Conservation (phyloP, 202 grass and related monocot genomes). For the Digitaria exilis region DNA sequence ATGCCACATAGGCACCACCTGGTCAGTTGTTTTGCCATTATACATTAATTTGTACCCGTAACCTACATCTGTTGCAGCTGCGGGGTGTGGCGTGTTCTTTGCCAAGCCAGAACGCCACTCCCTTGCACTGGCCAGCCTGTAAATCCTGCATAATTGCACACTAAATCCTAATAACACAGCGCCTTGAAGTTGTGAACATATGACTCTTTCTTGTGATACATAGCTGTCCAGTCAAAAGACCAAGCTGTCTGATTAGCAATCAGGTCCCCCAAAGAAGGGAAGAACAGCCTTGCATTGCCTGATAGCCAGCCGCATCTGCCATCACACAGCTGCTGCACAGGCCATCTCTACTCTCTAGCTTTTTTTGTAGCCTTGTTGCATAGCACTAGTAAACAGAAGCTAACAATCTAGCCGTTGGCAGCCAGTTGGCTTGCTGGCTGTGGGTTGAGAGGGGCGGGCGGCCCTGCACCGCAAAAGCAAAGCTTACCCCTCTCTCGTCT, state of each 20-base stretch:
- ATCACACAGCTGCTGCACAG: neutral
- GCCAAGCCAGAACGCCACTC: neutral
- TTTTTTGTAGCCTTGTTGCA: neutral
- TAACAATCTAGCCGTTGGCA: slow-evolving; percentile 40
- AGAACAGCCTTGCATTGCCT: slow-evolving; percentile 31
- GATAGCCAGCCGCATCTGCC: neutral
- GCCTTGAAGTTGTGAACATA: neutral
- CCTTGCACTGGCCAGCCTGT: neutral
- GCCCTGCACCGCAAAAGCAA: slow-evolving; percentile 30
- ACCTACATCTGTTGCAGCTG: slow-evolving; percentile 16
- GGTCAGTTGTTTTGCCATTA: neutral
- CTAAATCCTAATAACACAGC: neutral
- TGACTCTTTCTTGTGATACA: neutral
- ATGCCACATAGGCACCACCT: neutral
- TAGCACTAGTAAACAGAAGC: neutral
- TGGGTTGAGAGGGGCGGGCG: neutral
- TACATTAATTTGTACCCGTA: neutral
- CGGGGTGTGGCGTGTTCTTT: neutral
- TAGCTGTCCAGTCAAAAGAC: slow-evolving; percentile 41
- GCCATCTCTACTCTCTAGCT: neutral
- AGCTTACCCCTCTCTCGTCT: neutral
- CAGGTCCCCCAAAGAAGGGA: neutral
- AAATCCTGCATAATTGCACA: slow-evolving; percentile 20
- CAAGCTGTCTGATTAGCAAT: slow-evolving; percentile 30
- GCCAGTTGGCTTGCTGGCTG: neutral